Base-by-base conservation (phyloP, 352 stramenopile genomes). In the Phytophthora brassicae region DNA sequence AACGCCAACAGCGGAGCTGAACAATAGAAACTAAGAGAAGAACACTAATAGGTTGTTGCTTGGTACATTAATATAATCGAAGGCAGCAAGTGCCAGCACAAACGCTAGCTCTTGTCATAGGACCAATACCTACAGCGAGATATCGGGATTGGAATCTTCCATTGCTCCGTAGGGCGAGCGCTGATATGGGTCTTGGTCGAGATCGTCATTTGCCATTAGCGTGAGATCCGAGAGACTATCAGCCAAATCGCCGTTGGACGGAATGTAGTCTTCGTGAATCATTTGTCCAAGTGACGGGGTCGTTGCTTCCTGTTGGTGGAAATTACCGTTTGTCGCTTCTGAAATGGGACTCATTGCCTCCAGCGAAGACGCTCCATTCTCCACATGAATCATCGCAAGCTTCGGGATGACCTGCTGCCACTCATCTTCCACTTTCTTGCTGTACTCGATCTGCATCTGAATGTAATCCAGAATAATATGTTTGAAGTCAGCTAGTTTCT, bases 391-490 rank as follows among this genome's bases (percentile, higher is more conserved):
- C 56, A 81, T 59, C 3, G 75, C 67, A 0, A 96, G 72, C 46
- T 86, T 77, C 1, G 85, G 87, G 22, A 96, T 86, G 9, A 94
- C 81, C 26, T 79, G 65, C 50, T 82, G 74, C 87, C 87, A 96
- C 50, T 92, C 84, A 2, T 86, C 74, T 50, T 96, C 87, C 22
- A 94, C 88, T 70, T 92, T 88, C 60, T 97, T 96, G 75, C 97
- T 99, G 81, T 98, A 98, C 57, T 97, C 88, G 59, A 98, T 97
- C 70, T 99, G 94, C 69, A 98, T 87, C 52, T 97, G 84, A 65
- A 98, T 98, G 77, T 98, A 99, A 42, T 98, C 92, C 59, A 98
- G 75, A 14, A 99, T 92, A 52, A 97, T 98, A 42, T 85, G 82
- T 61, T 97, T 97, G 65, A 99, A 98, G 60, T 99, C 96, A 6